Evolutionary conservation across 306 rosid genomes (phyloP).

Genomic region (Fagus sylvatica): DNA sequence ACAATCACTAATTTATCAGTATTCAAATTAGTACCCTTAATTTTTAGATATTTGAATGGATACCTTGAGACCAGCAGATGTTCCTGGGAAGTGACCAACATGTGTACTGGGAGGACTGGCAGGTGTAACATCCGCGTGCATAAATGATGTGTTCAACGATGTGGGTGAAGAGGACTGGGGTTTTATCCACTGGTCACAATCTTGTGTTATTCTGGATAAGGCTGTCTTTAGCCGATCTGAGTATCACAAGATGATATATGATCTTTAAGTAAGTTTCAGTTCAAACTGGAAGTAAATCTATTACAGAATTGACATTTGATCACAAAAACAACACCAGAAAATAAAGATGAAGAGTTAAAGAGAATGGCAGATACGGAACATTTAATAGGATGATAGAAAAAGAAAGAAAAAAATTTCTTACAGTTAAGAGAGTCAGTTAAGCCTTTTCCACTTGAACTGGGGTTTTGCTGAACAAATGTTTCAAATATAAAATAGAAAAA

Average conservation of each 20-base stretch:
- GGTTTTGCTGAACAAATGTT: slow-evolving; percentile 79
- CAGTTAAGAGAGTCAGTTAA: slow-evolving; percentile 61
- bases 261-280: slow-evolving; percentile 21
- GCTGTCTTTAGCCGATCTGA: slow-evolving; percentile 88
- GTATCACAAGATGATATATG: slow-evolving; percentile 37
- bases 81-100: slow-evolving; percentile 52
- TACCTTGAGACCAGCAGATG: slow-evolving; percentile 85
- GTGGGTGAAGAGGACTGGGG: slow-evolving; percentile 55
- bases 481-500: slow-evolving; percentile 76
- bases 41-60: slow-evolving; percentile 10
- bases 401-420: slow-evolving; percentile 38
- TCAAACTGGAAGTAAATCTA: slow-evolving; percentile 28
- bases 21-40: not conserved
- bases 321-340: not conserved
- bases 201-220: slow-evolving; percentile 75
- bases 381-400: not conserved
- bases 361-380: not conserved
- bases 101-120: slow-evolving; percentile 52
- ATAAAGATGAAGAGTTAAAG: slow-evolving; percentile 1
- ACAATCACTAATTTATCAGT: too few species aligned
- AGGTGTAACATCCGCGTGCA: slow-evolving; percentile 65
- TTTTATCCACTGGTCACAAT: slow-evolving; percentile 87
- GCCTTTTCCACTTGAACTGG: slow-evolving; percentile 70
- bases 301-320: slow-evolving; percentile 4
- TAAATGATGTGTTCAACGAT: slow-evolving; percentile 52